Conservation (phyloP, 2,329 filamentous ascomycete genomes). For the Trichoderma sp. region DNA sequence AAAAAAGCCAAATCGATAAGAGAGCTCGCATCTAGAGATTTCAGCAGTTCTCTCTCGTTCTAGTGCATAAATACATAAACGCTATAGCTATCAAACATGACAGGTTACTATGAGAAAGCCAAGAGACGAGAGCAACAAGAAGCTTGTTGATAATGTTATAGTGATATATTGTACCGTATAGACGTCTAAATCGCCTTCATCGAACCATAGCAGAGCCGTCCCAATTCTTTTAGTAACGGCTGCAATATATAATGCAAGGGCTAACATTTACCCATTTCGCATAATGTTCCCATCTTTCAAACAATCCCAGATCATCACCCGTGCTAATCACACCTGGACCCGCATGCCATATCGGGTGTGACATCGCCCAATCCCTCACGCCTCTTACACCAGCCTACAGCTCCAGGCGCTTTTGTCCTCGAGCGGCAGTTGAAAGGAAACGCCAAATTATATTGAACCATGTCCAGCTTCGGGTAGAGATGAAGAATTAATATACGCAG, state of each 20-base stretch:
- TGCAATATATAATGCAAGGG: slow-evolving; percentile 16
- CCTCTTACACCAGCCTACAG: slow-evolving; percentile 44
- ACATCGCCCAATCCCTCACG: background rate
- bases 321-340: slow-evolving; percentile 29
- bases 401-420: slow-evolving; percentile 50
- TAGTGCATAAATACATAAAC: background rate
- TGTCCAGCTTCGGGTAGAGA: slow-evolving; percentile 14
- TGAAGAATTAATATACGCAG: slow-evolving; percentile 24
- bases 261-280: slow-evolving; percentile 45
- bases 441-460: slow-evolving; percentile 25
- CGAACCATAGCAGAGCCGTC: slow-evolving; percentile 9
- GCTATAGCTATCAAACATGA: background rate
- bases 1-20: background rate
- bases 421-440: slow-evolving; percentile 37
- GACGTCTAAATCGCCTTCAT: slow-evolving; percentile 25
- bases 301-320: slow-evolving; percentile 52
- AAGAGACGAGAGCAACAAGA: background rate
- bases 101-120: background rate
- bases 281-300: slow-evolving; percentile 39
- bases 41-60: background rate
- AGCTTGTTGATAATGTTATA: background rate
- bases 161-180: slow-evolving; percentile 23
- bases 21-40: background rate
- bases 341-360: background rate
- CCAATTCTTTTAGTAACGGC: slow-evolving; percentile 4